Conservation (phyloP, 116 monocot genomes). For the Dioscorea cayenensis region DNA sequence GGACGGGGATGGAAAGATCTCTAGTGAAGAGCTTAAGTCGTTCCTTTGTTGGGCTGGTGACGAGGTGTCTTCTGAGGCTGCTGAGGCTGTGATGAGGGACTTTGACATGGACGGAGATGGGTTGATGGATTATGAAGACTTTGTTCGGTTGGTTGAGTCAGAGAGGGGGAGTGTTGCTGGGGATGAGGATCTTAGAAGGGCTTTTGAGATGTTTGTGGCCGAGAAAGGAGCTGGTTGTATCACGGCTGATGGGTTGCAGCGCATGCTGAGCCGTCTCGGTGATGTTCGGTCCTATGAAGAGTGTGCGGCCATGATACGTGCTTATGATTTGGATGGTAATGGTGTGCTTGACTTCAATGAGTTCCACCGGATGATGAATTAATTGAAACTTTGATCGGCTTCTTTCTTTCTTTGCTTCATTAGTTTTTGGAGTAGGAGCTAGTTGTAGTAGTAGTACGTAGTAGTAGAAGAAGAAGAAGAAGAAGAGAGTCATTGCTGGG, state of each 20-base stretch:
- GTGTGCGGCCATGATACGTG: not conserved
- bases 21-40: slow-evolving; percentile 28
- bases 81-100: slow-evolving; percentile 9
- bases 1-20: slow-evolving; percentile 49
- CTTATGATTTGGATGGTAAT: slow-evolving; percentile 1
- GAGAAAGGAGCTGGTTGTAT: slow-evolving; percentile 47
- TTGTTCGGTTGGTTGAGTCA: slow-evolving; percentile 20
- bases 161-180: not conserved
- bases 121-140: slow-evolving; percentile 37
- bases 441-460: no score
- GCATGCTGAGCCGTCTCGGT: slow-evolving; percentile 1
- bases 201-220: slow-evolving; percentile 48
- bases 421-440: no score
- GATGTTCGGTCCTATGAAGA: not conserved
- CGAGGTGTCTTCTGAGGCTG: slow-evolving; percentile 15
- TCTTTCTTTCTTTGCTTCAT: no score
- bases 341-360: not conserved
- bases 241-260: slow-evolving; percentile 25
- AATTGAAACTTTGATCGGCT: not conserved
- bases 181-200: slow-evolving; percentile 40
- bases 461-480: no score
- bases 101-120: slow-evolving; percentile 31
- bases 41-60: slow-evolving; percentile 26
- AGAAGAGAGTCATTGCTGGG: no score
- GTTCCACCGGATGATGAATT: slow-evolving; percentile 2